A percentile compares a stretch with the other conserved stretches of the same genome.
Evolutionary conservation across 108 stramenopile genomes (phyloP).

Genomic region (Fragilariopsis cylindrus): DNA sequence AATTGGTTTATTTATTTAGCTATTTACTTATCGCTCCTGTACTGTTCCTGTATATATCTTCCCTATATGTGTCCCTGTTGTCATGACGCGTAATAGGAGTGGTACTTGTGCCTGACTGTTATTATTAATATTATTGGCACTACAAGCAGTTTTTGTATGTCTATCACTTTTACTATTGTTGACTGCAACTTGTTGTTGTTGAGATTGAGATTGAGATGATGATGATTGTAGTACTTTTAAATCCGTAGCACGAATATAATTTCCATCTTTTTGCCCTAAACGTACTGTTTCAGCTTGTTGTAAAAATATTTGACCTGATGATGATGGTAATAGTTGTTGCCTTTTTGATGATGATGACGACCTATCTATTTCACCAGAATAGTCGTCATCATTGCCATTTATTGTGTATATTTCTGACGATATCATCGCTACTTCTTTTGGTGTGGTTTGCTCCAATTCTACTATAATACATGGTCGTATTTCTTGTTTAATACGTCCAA

Average conservation of each 20-base stretch:
- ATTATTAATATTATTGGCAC: neutral
- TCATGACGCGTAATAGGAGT: slow-evolving; percentile 12
- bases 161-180: too few species aligned
- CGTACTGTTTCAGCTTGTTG: slow-evolving; percentile 44
- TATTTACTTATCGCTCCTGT: slow-evolving; percentile 6
- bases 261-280: slow-evolving; percentile 16
- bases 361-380: neutral
- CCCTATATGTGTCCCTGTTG: slow-evolving; percentile 23
- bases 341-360: neutral
- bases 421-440: neutral
- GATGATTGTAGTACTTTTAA: slow-evolving; percentile 1
- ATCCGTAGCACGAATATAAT: slow-evolving; percentile 26
- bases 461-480: slow-evolving; percentile 31
- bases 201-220: neutral
- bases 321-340: too few species aligned
- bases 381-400: neutral
- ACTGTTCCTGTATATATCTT: slow-evolving; percentile 25
- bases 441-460: slow-evolving; percentile 6
- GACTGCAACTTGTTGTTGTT: neutral
- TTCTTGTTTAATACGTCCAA: slow-evolving; percentile 34
- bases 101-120: neutral
- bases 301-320: slow-evolving; percentile 22
- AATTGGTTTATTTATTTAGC: too few species aligned
- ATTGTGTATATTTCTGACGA: neutral
- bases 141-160: too few species aligned